Conservation (phyloP, 331 rosid species). For the Quercus phellos region DNA sequence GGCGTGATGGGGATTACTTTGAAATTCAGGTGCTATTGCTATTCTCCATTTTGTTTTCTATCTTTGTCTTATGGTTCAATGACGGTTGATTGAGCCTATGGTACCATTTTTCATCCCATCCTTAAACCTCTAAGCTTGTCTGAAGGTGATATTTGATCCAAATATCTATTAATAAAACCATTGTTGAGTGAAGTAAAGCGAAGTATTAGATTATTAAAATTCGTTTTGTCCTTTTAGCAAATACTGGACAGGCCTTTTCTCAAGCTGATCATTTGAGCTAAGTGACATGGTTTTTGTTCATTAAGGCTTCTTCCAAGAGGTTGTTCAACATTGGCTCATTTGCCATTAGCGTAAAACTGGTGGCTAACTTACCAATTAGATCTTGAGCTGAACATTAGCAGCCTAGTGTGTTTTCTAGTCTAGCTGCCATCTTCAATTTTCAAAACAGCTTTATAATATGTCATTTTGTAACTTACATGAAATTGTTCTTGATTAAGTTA, state of each 20-base stretch:
- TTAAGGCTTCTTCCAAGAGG: no score
- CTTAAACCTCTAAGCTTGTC: neutral
- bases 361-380: neutral
- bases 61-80: neutral
- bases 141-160: neutral
- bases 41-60: neutral
- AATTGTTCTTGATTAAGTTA: no score
- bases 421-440: neutral
- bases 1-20: conserved; percentile 56
- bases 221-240: neutral
- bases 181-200: neutral
- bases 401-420: neutral
- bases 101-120: neutral
- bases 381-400: neutral
- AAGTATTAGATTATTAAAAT: neutral
- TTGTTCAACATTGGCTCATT: no score
- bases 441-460: neutral
- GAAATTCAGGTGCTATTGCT: conserved; percentile 55
- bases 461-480: neutral
- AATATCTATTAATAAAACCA: neutral
- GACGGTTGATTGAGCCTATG: no score
- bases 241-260: neutral
- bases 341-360: no score
- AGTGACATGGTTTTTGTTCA: neutral
- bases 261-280: neutral